These are phyloP conservation scores for Thuja plicata DNA, from an alignment of 83 land plant species.

Conservation along the genomic window DNA sequence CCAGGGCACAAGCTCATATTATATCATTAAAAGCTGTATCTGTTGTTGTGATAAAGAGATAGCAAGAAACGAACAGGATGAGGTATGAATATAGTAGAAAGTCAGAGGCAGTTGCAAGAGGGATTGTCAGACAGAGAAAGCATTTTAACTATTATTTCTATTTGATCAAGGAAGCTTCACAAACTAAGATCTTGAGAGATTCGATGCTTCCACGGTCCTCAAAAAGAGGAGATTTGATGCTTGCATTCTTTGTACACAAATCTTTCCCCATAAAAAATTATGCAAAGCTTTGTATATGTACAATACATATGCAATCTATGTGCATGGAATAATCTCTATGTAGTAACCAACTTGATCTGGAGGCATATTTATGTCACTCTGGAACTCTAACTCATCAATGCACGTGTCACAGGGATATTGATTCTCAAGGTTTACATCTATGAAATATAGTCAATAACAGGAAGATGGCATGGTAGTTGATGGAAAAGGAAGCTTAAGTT, in stretches of 20 bases:
- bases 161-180: not conserved
- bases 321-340: not conserved
- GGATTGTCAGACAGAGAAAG: not conserved
- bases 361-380: not conserved
- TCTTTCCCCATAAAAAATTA: not conserved
- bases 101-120: not conserved
- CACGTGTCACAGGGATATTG: not conserved
- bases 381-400: not conserved
- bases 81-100: not conserved
- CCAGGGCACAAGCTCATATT: not conserved
- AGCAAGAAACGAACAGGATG: not conserved
- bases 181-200: not conserved
- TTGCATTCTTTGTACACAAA: too few relatives aligned
- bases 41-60: not conserved
- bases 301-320: not conserved
- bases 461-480: not conserved
- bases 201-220: too few relatives aligned
- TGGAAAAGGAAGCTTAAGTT: not conserved
- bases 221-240: too few relatives aligned
- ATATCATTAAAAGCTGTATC: not conserved
- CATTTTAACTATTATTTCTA: not conserved
- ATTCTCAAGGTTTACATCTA: not conserved
- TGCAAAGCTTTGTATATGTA: not conserved
- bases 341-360: not conserved
- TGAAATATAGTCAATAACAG: not conserved